Evolutionary conservation across 441 rosid species (phyloP).

Genomic region (Mallotus japonicus): DNA sequence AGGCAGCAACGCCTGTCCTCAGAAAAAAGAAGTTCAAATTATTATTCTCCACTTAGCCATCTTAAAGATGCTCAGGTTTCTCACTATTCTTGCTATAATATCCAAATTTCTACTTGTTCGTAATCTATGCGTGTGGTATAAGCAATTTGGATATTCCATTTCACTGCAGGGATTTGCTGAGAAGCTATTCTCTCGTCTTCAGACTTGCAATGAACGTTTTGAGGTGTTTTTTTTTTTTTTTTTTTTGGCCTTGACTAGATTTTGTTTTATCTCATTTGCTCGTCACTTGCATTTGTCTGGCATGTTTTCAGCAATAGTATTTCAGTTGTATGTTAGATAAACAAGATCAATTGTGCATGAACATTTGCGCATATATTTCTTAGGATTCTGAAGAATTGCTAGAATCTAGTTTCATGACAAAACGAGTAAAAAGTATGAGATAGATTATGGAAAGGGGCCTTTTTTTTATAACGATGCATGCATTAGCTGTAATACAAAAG

Average conservation of each 20-base stretch:
- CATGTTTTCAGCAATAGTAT: neutral
- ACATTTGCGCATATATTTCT: neutral
- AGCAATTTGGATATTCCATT: slow-evolving; percentile 14
- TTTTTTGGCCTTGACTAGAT: neutral
- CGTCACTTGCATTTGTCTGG: neutral
- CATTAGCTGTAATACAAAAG: neutral
- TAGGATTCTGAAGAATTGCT: neutral
- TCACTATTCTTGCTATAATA: slow-evolving; percentile 13
- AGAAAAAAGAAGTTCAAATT: slow-evolving; percentile 41
- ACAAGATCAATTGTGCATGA: neutral
- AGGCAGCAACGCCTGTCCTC: slow-evolving; percentile 70
- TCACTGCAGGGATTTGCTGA: slow-evolving; percentile 73
- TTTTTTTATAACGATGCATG: neutral
- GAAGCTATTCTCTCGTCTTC: slow-evolving; percentile 81
- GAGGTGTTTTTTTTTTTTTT: slow-evolving; percentile 48
- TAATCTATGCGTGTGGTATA: neutral
- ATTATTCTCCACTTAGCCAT: slow-evolving; percentile 81
- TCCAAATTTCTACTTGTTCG: neutral
- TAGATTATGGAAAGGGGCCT: neutral
- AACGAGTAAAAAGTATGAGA: neutral
- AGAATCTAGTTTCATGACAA: neutral
- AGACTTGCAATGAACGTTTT: slow-evolving; percentile 78
- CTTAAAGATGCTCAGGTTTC: slow-evolving; percentile 87
- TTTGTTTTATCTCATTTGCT: neutral
- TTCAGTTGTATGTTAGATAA: neutral